Percentiles rank a stretch among this genome's conserved stretches.
These are phyloP conservation scores for Aristolochia fimbriata DNA, from an alignment of 164 flowering plant species.

Conservation along the genomic window DNA sequence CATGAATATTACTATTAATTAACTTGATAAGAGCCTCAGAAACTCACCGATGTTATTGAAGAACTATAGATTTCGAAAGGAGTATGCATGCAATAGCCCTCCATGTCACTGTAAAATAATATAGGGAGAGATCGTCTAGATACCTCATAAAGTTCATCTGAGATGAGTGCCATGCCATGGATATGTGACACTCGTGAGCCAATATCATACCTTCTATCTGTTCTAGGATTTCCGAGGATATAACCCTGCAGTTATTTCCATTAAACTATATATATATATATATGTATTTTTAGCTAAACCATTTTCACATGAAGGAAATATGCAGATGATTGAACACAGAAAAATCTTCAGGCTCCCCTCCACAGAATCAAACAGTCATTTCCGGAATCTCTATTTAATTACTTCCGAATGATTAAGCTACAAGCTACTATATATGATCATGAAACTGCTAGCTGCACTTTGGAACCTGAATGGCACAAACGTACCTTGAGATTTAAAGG, in stretches of 20 bases:
- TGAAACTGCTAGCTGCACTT: no score
- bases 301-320: not conserved
- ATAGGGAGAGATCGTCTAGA: not conserved
- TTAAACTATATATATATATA: no score
- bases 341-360: no score
- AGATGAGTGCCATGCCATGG: constrained; percentile 36
- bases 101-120: not conserved
- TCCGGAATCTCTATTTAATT: no score
- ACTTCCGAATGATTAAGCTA: no score
- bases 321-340: no score
- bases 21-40: no score
- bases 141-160: constrained; percentile 46
- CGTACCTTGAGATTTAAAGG: constrained; percentile 27
- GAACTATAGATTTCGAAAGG: not conserved
- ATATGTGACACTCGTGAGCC: constrained; percentile 23
- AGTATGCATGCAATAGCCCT: not conserved
- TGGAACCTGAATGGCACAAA: not conserved
- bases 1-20: no score
- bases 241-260: constrained; percentile 32
- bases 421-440: no score
- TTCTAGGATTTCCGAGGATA: constrained; percentile 32
- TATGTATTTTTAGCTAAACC: not conserved
- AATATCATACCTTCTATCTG: constrained; percentile 9
- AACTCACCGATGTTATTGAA: no score
- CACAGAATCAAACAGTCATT: no score